Base-by-base conservation (phyloP, 352 stramenopile species). In the Globisporangium cylindrosporum region DNA sequence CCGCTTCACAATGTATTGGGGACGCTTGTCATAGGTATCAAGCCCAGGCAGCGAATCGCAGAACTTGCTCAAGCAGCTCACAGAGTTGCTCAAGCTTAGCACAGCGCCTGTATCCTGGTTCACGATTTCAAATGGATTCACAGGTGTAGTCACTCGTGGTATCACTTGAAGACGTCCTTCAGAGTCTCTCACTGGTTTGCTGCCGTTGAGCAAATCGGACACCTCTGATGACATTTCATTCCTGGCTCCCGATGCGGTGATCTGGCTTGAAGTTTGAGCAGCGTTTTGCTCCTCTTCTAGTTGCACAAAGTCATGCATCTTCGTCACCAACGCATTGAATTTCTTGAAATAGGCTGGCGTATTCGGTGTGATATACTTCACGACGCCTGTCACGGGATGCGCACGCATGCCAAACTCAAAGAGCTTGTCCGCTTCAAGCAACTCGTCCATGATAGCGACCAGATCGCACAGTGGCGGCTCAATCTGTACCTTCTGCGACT, bases 31-130 rank as follows among this genome's bases (percentile, higher is more conserved):
- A 63, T 92, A 94, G 32, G 88, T 96, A 57, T 93, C 84, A 34
- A 94, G 72, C 0, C 86, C 86, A 48, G 88, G 88, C 10, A 96
- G 71, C 0, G 88, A 92, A 59, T 94, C 80, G 72, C 86, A 96
- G 36, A 96, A 93, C 20, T 81, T 80, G 67, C 82, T 94, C 25
- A 96, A 73, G 57, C 80, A 83, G 14, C 56, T 62, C 7, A 92
- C 78, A 27, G 85, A 91, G 53, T 92, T 96, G 0, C 60, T 38
- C 43, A 90, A 68, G 53, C 89, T 86, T 29, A 96, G 63, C 27
- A 89, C 77, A 0, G 84, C 86, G 1, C 82, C 81, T 5, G 83
- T 93, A 57, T 94, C 85, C 36, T 73, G 66, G 70, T 92, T 73
- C n/a, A 87, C 65, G 8, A 91, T 69, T 27, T 92, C 81, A 59